Evolutionary conservation across 139 green algal species (phyloP).

Genomic region (Closterium sp.): DNA sequence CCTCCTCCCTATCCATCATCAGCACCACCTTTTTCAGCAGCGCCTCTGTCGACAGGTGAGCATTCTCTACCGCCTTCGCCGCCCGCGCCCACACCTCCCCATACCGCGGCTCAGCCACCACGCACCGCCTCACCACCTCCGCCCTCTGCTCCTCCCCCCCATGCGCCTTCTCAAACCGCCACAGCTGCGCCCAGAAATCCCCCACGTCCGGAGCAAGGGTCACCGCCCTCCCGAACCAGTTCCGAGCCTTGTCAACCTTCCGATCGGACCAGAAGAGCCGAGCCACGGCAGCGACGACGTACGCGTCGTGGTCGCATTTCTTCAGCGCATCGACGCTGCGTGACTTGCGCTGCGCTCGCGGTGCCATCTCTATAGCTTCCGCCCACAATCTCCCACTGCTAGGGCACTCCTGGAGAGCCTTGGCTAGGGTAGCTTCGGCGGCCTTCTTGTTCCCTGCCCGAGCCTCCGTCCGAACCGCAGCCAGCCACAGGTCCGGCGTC

Average conservation of each 20-base stretch:
- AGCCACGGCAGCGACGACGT: conserved; percentile 77
- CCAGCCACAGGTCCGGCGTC: conserved; percentile 84
- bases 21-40: conserved; percentile 76
- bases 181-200: conserved; percentile 88
- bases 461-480: conserved; percentile 80
- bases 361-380: conserved; percentile 80
- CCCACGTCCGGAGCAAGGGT: conserved; percentile 82
- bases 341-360: conserved; percentile 75
- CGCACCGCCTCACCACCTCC: conserved; percentile 38
- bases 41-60: conserved; percentile 64
- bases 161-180: conserved; percentile 68
- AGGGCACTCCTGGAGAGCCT: conserved; percentile 86
- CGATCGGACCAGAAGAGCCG: conserved; percentile 88
- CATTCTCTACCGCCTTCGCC: conserved; percentile 76
- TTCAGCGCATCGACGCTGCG: conserved; percentile 90
- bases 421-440: conserved; percentile 85
- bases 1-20: conserved; percentile 60
- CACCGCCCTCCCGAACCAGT: conserved; percentile 83
- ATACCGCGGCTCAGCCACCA: conserved; percentile 75
- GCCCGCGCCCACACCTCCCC: conserved; percentile 87
- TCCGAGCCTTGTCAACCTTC: conserved; percentile 89
- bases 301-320: conserved; percentile 83
- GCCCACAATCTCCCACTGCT: conserved; percentile 81
- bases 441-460: conserved; percentile 54
- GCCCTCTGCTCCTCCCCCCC: conserved; percentile 33